Percentiles rank a stretch among this genome's conserved stretches.
phyloP scores from a whole-genome alignment of 345 rosid genomes.

The Populus nigra region DNA sequence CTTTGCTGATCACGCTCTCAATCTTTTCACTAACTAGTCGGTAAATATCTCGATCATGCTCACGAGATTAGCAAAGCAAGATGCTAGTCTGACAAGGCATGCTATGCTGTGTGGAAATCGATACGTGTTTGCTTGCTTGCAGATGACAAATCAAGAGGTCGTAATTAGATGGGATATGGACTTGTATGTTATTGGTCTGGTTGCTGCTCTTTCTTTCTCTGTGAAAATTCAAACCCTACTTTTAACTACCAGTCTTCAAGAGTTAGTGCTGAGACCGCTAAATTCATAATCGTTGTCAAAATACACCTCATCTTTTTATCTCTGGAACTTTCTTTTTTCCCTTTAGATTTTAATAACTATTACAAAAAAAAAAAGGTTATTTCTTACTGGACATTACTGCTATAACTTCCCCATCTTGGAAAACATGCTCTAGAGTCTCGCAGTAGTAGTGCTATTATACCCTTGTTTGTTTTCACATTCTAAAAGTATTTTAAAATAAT shows the following conservation, averaged over 20 bases:
- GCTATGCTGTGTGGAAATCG: background rate
- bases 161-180: background rate
- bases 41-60: constrained; percentile 31
- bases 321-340: background rate
- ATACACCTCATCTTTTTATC: background rate
- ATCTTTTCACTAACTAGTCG: constrained; percentile 13
- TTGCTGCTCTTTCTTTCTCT: background rate
- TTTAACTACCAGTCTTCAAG: background rate
- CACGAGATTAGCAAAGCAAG: background rate
- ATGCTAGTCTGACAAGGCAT: background rate
- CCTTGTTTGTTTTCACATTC: too few relatives aligned
- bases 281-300: background rate
- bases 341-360: background rate
- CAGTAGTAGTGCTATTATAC: background rate
- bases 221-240: background rate
- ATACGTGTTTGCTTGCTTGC: background rate
- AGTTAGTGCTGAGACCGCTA: background rate
- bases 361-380: background rate
- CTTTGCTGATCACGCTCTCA: constrained; percentile 7
- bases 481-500: too few relatives aligned
- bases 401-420: background rate
- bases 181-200: background rate
- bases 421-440: too few relatives aligned
- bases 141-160: background rate
- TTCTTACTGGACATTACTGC: too few relatives aligned